These are phyloP conservation scores for Tolypocladium endophyticum DNA, from an alignment of 2,329 filamentous ascomycete species.

Conservation along the genomic window DNA sequence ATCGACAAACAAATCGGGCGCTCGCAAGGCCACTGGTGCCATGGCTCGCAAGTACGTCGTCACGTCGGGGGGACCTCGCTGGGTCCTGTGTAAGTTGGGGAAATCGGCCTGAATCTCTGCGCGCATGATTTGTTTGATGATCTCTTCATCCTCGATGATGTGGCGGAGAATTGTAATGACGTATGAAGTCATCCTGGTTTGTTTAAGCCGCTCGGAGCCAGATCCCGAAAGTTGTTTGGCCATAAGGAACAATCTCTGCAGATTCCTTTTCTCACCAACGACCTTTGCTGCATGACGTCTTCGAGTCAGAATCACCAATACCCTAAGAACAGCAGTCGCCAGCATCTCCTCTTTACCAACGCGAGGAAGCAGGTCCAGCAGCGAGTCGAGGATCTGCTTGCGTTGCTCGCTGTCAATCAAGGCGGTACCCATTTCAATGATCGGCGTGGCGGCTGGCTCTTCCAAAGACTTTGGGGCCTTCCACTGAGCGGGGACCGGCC, in stretches of 20 bases:
- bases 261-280: slow-evolving; percentile 77
- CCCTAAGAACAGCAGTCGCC: slow-evolving; percentile 71
- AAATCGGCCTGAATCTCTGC: slow-evolving; percentile 78
- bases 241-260: slow-evolving; percentile 89
- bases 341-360: slow-evolving; percentile 81
- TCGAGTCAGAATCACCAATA: slow-evolving; percentile 81
- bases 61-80: slow-evolving; percentile 53
- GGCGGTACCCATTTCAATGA: slow-evolving; percentile 52
- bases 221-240: slow-evolving; percentile 79
- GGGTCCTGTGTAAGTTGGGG: slow-evolving; percentile 39
- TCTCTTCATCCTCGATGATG: slow-evolving; percentile 87
- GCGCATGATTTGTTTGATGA: slow-evolving; percentile 82
- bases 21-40: slow-evolving; percentile 69
- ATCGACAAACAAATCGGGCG: slow-evolving; percentile 77
- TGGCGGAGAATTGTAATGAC: slow-evolving; percentile 85
- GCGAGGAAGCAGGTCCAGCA: slow-evolving; percentile 76
- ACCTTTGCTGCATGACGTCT: slow-evolving; percentile 62
- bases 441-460: slow-evolving; percentile 38
- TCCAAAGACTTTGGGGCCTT: slow-evolving; percentile 41
- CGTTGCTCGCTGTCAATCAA: slow-evolving; percentile 51
- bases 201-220: slow-evolving; percentile 61
- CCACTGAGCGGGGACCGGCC: slow-evolving; percentile 68
- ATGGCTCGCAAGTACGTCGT: slow-evolving; percentile 64
- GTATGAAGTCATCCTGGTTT: slow-evolving; percentile 41
- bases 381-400: slow-evolving; percentile 57